Conservation (phyloP, 2,329 filamentous ascomycete species). For the Acrocalymma vagum region DNA sequence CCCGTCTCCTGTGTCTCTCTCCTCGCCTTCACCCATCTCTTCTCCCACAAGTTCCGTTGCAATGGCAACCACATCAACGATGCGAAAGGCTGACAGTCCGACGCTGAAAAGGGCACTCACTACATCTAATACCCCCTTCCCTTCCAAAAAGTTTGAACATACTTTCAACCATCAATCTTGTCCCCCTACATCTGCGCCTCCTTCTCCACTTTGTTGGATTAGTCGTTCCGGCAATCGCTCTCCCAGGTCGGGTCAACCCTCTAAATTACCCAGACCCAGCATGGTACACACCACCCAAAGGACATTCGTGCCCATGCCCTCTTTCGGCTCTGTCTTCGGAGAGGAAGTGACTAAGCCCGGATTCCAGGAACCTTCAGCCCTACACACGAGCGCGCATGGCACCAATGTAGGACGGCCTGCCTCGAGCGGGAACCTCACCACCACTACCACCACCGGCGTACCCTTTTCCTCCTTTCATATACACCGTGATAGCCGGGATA, state of each 20-base stretch:
- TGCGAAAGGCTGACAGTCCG: slow-evolving; percentile 44
- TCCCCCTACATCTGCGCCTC: slow-evolving; percentile 10
- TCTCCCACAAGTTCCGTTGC: slow-evolving; percentile 14
- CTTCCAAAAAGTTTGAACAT: slow-evolving; percentile 37
- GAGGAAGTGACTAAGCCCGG: slow-evolving; percentile 60
- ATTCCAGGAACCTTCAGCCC: slow-evolving; percentile 56
- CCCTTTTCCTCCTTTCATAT: slow-evolving; percentile 60
- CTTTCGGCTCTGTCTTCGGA: slow-evolving; percentile 79
- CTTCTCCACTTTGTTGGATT: slow-evolving; percentile 23
- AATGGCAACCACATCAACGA: slow-evolving; percentile 36
- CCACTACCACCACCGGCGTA: slow-evolving; percentile 37
- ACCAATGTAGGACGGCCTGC: slow-evolving; percentile 41
- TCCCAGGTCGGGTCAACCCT: slow-evolving; percentile 25
- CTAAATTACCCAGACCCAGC: slow-evolving; percentile 30
- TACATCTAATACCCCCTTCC: slow-evolving; percentile 43
- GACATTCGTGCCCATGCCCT: slow-evolving; percentile 65
- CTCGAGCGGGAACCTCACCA: slow-evolving; percentile 43
- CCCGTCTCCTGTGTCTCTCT: slow-evolving; percentile 10
- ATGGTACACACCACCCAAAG: slow-evolving; percentile 50
- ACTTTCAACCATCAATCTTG: slow-evolving; percentile 19
- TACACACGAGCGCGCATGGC: slow-evolving; percentile 34
- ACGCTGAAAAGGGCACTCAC: slow-evolving; percentile 45
- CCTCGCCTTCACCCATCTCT: slow-evolving; percentile 12
- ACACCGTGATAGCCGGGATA: slow-evolving; percentile 75
- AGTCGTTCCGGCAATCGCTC: slow-evolving; percentile 22